Base-by-base conservation (phyloP, 805 yeast species). In the Yarrowia porcina region DNA sequence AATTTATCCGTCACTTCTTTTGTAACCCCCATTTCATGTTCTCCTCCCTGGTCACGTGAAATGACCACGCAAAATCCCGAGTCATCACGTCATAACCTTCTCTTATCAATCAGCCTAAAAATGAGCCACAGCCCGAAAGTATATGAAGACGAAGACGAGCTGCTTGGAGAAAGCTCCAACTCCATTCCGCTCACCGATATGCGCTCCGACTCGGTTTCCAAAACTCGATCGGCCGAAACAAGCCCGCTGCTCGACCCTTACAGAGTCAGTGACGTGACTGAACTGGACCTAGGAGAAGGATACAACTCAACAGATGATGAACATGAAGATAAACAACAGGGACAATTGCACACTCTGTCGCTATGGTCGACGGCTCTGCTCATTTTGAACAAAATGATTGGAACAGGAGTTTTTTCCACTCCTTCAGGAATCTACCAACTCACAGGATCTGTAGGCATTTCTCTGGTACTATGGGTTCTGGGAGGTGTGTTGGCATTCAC, bases 381-480 rank as follows among this genome's bases (percentile, higher is more conserved):
- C 61, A 83, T 85, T 70, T 75, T 86, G 65, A 87, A 87, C 72
- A 79, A 87, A 68, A 86, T 86, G 83, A 81, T 87, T 60, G 92
- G 92, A 42, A 85, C 90, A 2, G 92, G 91, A 27, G 84, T 87
- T 38, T 87, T 86, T 72, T 79, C 86, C 41, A 83, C 88, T 4
- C 87, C 90, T 0, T 82, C 89, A 4, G 79, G 86, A 27, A 84
- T 87, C 36, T 85, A 81, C 66, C 70, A 75, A 10, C 73, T 82
- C 42, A 74, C 84, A 3, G 89, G 89, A 4, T 80, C 84, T 11
- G 85, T 86, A 6, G 89, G 88, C 12, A 73, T 80, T 50, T 72
- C 84, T 2, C 71, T 85, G 63, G 67, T 83, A 32, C 71, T 85
- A 65, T 86, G 89, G 88, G 69, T 82, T 7, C 73, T 82, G n/a